Conservation (phyloP, 2,329 filamentous ascomycete species). For the Byssoonygena ceratinophila region DNA sequence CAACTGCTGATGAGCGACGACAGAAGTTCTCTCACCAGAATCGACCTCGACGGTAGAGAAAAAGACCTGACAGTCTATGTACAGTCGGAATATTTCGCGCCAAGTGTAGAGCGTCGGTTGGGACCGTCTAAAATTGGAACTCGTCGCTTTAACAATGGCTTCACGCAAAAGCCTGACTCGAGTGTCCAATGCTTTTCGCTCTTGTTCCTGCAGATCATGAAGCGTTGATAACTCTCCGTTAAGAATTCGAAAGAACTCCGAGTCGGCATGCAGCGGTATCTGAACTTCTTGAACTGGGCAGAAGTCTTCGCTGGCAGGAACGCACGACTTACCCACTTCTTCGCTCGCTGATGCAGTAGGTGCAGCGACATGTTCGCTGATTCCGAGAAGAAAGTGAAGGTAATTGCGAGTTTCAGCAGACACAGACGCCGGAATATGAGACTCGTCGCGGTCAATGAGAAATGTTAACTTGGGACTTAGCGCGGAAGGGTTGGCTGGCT, state of each 20-base stretch:
- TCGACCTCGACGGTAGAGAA: conserved; percentile 66
- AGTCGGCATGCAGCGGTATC: conserved; percentile 64
- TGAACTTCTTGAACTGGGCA: conserved; percentile 40
- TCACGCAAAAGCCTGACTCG: conserved; percentile 56
- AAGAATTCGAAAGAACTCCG: conserved; percentile 68
- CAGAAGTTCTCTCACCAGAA: conserved; percentile 56
- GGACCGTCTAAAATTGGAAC: conserved; percentile 53
- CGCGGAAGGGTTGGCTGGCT: conserved; percentile 31
- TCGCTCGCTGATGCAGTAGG: neutral
- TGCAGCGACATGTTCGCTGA: neutral
- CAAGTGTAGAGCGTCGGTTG: conserved; percentile 59
- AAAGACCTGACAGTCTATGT: conserved; percentile 69
- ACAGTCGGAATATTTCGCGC: conserved; percentile 72
- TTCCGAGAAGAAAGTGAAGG: conserved; percentile 44
- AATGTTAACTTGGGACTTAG: conserved; percentile 62
- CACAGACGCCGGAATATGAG: conserved; percentile 57
- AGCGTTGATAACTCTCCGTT: conserved; percentile 60
- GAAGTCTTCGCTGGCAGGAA: neutral
- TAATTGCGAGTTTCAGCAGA: conserved; percentile 55
- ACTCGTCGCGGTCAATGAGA: conserved; percentile 54
- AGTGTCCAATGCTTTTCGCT: conserved; percentile 52
- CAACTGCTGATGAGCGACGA: conserved; percentile 56
- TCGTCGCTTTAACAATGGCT: conserved; percentile 50
- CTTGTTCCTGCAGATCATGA: conserved; percentile 55
- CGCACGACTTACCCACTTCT: neutral